A percentile compares a stretch with the other conserved stretches of the same genome.
Conservation (phyloP, 2,329 filamentous ascomycete species). For the Penicillium hesseltinei region DNA sequence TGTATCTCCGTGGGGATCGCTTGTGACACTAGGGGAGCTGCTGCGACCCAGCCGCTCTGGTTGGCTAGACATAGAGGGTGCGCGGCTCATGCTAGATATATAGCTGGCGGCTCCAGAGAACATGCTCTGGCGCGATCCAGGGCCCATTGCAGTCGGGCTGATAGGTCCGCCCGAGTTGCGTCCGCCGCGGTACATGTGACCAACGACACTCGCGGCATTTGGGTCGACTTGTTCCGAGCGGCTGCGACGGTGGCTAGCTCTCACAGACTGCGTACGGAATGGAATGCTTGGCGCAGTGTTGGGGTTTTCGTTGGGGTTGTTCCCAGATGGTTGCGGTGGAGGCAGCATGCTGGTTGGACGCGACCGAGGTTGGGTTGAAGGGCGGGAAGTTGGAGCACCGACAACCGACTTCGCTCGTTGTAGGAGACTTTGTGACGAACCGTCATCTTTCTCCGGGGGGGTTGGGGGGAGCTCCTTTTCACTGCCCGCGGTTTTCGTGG, state of each 20-base stretch:
- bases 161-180: constrained; percentile 52
- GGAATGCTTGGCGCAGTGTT: constrained; percentile 50
- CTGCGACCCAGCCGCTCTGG: constrained; percentile 54
- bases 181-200: constrained; percentile 85
- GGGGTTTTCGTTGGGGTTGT: constrained; percentile 47
- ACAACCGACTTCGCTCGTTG: constrained; percentile 62
- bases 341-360: constrained; percentile 48
- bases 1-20: constrained; percentile 48
- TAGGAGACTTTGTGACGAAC: constrained; percentile 49
- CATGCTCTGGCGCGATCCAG: constrained; percentile 42
- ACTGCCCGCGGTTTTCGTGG: constrained; percentile 31
- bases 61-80: constrained; percentile 52
- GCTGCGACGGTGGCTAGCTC: constrained; percentile 47
- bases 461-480: constrained; percentile 86
- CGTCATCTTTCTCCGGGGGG: constrained; percentile 56
- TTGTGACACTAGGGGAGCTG: constrained; percentile 63
- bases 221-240: constrained; percentile 49
- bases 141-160: constrained; percentile 52
- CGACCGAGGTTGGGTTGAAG: constrained; percentile 43
- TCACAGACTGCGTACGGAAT: constrained; percentile 43
- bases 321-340: constrained; percentile 29
- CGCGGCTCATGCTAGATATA: constrained; percentile 55
- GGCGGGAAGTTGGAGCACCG: constrained; percentile 39
- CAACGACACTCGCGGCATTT: constrained; percentile 68
- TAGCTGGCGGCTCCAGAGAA: constrained; percentile 44